Evolutionary conservation across 2,329 filamentous ascomycete genomes (phyloP).

Genomic region (Emergomyces orientalis): DNA sequence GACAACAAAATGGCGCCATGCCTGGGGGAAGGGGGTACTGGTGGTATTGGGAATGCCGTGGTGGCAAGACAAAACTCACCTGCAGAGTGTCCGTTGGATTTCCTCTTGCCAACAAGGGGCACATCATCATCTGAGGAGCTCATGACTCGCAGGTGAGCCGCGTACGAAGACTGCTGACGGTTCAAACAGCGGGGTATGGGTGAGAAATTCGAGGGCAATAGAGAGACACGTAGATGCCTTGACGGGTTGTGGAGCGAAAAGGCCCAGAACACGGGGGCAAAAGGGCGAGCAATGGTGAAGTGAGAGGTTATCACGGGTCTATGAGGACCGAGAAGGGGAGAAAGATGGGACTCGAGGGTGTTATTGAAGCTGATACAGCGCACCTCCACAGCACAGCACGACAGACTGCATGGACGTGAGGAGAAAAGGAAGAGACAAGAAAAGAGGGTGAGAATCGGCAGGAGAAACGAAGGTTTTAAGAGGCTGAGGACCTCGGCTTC

Average conservation of each 20-base stretch:
- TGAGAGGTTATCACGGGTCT: constrained; percentile 14
- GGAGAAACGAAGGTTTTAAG: constrained; percentile 7
- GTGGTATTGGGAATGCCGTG: neutral
- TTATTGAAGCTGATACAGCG: neutral
- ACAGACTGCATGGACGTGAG: constrained; percentile 14
- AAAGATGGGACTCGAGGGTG: neutral
- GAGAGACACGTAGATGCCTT: constrained; percentile 7
- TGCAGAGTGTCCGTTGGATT: constrained; percentile 50
- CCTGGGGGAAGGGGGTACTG: neutral
- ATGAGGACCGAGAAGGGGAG: neutral
- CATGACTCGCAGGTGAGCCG: constrained; percentile 33
- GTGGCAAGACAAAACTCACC: constrained; percentile 47
- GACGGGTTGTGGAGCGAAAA: constrained; percentile 9
- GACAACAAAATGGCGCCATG: neutral
- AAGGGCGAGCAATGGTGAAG: constrained; percentile 21
- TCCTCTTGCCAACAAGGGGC: constrained; percentile 56
- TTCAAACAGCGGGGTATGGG: constrained; percentile 10
- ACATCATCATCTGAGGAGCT: constrained; percentile 71
- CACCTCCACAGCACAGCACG: constrained; percentile 16
- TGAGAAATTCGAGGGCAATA: constrained; percentile 19
- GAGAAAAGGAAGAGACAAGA: constrained; percentile 15
- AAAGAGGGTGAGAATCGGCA: constrained; percentile 3
- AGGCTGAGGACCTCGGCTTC: neutral
- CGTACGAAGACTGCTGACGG: constrained; percentile 13
- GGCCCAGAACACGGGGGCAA: constrained; percentile 11